A percentile compares a stretch with the other conserved stretches of the same genome.
Conservation (phyloP, 2,329 filamentous ascomycete species). For the Clarireedia paspali region DNA sequence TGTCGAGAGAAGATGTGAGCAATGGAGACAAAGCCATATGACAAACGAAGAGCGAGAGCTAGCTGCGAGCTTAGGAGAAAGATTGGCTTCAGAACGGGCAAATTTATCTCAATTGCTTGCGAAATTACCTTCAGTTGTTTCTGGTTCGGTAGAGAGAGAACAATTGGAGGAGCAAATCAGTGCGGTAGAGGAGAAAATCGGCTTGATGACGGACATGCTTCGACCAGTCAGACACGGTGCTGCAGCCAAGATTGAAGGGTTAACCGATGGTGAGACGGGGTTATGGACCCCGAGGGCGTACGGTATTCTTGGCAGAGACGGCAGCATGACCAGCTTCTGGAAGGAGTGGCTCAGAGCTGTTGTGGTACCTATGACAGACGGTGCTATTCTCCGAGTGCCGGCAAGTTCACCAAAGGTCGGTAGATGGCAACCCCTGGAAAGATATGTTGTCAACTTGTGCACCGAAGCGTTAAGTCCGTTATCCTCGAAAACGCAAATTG, state of each 20-base stretch:
- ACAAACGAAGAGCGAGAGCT: slow-evolving; percentile 85
- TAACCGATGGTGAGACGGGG: slow-evolving; percentile 91
- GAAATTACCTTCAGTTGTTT: slow-evolving; percentile 70
- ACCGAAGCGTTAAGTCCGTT: slow-evolving; percentile 89
- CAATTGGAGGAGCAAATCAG: slow-evolving; percentile 89
- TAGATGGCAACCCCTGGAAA: slow-evolving; percentile 91
- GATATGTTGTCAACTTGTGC: slow-evolving; percentile 95
- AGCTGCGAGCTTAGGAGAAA: slow-evolving; percentile 82
- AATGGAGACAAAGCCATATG: slow-evolving; percentile 81
- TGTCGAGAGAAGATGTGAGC: slow-evolving; percentile 73
- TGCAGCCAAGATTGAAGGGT: slow-evolving; percentile 91
- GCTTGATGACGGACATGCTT: slow-evolving; percentile 91
- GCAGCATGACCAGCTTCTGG: slow-evolving; percentile 83
- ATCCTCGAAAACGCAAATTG: slow-evolving; percentile 90
- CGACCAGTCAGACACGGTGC: slow-evolving; percentile 88
- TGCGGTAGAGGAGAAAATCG: slow-evolving; percentile 92
- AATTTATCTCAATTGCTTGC: slow-evolving; percentile 84
- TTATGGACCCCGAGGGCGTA: slow-evolving; percentile 94
- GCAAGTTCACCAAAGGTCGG: slow-evolving; percentile 84
- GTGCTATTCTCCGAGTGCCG: slow-evolving; percentile 72
- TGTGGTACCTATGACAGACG: slow-evolving; percentile 92
- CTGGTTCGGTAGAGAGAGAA: slow-evolving; percentile 75
- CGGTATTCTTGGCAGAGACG: slow-evolving; percentile 81
- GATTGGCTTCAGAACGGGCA: slow-evolving; percentile 79
- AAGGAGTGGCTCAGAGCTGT: slow-evolving; percentile 96